Percentiles rank a stretch among this genome's conserved stretches.
These are phyloP conservation scores for Pythium pyrilobum DNA, from an alignment of 352 stramenopile species.

Conservation along the genomic window DNA sequence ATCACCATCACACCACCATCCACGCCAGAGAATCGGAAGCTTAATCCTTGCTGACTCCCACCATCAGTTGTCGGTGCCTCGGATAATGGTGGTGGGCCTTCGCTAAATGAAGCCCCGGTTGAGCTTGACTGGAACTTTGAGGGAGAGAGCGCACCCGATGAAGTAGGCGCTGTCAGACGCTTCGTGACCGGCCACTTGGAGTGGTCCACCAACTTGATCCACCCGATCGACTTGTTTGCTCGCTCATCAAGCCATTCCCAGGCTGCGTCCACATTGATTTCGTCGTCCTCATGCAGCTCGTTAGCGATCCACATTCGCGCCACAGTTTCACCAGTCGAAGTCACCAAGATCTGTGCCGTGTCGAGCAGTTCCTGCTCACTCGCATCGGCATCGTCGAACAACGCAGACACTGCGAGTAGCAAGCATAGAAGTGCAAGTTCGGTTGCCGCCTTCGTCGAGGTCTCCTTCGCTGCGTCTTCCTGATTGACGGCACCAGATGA, in stretches of 20 bases:
- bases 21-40: slow-evolving; percentile 64
- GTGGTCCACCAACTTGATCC: slow-evolving; percentile 65
- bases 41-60: slow-evolving; percentile 26
- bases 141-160: too few species aligned
- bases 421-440: slow-evolving; percentile 36
- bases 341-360: slow-evolving; percentile 47
- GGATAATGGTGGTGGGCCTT: slow-evolving; percentile 1
- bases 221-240: slow-evolving; percentile 42
- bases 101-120: too few species aligned
- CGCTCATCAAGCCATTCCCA: slow-evolving; percentile 69
- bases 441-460: background rate
- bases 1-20: slow-evolving; percentile 58
- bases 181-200: slow-evolving; percentile 63
- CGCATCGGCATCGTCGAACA: slow-evolving; percentile 61
- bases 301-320: slow-evolving; percentile 33
- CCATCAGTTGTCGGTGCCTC: slow-evolving; percentile 16
- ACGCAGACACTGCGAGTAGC: slow-evolving; percentile 43
- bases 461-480: background rate
- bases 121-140: too few species aligned
- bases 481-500: background rate
- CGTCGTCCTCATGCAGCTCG: background rate
- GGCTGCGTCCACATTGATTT: slow-evolving; percentile 28
- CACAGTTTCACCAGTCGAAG: slow-evolving; percentile 48
- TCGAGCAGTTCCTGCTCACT: slow-evolving; percentile 46
- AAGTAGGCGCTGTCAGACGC: slow-evolving; percentile 31